These are phyloP conservation scores for Aspergillus conjunctus DNA, from an alignment of 495 filamentous ascomycete species.

Conservation along the genomic window DNA sequence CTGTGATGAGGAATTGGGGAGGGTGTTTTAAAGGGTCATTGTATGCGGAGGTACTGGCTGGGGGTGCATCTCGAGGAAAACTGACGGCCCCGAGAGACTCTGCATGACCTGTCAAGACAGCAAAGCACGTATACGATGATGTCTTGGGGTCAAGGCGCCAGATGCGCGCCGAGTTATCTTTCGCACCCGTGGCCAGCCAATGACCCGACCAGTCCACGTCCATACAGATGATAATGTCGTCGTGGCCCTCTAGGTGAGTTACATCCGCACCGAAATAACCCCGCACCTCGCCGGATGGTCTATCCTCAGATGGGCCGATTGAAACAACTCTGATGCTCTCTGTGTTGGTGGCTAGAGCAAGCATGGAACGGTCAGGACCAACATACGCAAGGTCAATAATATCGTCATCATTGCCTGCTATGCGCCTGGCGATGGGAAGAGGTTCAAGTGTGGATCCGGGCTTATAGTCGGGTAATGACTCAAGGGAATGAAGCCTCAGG, in stretches of 20 bases:
- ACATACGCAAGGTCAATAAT: slow-evolving; percentile 91
- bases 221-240: slow-evolving; percentile 93
- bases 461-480: slow-evolving; percentile 40
- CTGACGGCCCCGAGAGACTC: slow-evolving; percentile 94
- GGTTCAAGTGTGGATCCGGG: slow-evolving; percentile 44
- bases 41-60: slow-evolving; percentile 62
- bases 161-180: slow-evolving; percentile 91
- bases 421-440: slow-evolving; percentile 63
- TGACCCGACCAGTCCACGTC: slow-evolving; percentile 94
- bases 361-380: slow-evolving; percentile 71
- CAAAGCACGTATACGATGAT: slow-evolving; percentile 74
- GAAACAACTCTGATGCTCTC: slow-evolving; percentile 89
- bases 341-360: slow-evolving; percentile 93
- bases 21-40: slow-evolving; percentile 72
- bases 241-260: slow-evolving; percentile 80
- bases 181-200: slow-evolving; percentile 94
- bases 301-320: slow-evolving; percentile 45
- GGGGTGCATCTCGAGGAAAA: slow-evolving; percentile 68
- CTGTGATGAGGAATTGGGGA: slow-evolving; percentile 82
- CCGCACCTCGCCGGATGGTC: slow-evolving; percentile 33
- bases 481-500: slow-evolving; percentile 70
- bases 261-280: slow-evolving; percentile 88
- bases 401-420: slow-evolving; percentile 96
- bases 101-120: slow-evolving; percentile 84
- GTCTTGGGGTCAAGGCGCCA: slow-evolving; percentile 84